These are phyloP conservation scores for Fraxinus sp. DNA, from an alignment of 305 asterid genomes.

Conservation along the genomic window DNA sequence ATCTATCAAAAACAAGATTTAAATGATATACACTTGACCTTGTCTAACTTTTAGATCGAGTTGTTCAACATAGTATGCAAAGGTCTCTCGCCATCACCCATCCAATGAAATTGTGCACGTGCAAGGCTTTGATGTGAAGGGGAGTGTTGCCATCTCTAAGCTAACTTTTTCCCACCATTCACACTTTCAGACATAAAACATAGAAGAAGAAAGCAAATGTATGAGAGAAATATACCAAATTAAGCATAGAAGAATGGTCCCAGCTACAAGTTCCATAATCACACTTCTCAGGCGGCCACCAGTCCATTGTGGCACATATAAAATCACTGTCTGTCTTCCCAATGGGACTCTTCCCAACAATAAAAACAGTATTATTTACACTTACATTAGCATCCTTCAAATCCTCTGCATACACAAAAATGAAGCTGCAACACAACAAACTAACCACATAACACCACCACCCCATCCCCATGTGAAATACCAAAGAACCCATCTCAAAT, in stretches of 20 bases:
- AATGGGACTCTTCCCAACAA: conserved; percentile 42
- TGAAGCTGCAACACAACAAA: conserved; percentile 23
- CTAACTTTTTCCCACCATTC: neutral
- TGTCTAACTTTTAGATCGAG: neutral
- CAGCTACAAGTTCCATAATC: conserved; percentile 65
- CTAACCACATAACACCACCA: conserved; percentile 24
- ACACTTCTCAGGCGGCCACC: conserved; percentile 79
- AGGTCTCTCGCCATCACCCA: neutral
- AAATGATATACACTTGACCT: neutral
- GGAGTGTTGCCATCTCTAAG: neutral
- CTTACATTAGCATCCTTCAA: conserved; percentile 26
- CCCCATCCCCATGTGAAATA: conserved; percentile 17
- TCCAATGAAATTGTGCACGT: neutral
- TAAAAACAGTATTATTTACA: conserved; percentile 30
- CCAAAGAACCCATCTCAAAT: conserved; percentile 31
- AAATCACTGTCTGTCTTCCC: conserved; percentile 52
- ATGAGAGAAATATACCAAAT: conserved; percentile 41
- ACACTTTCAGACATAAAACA: neutral
- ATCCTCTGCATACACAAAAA: conserved; percentile 11
- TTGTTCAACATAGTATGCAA: neutral
- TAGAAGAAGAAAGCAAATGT: neutral
- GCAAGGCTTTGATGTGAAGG: neutral
- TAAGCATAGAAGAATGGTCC: conserved; percentile 57
- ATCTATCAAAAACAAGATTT: neutral
- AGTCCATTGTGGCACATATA: conserved; percentile 60